These are phyloP conservation scores for Mucor circinelloides DNA, from an alignment of 371 early-diverging fungal genomes.

Conservation along the genomic window DNA sequence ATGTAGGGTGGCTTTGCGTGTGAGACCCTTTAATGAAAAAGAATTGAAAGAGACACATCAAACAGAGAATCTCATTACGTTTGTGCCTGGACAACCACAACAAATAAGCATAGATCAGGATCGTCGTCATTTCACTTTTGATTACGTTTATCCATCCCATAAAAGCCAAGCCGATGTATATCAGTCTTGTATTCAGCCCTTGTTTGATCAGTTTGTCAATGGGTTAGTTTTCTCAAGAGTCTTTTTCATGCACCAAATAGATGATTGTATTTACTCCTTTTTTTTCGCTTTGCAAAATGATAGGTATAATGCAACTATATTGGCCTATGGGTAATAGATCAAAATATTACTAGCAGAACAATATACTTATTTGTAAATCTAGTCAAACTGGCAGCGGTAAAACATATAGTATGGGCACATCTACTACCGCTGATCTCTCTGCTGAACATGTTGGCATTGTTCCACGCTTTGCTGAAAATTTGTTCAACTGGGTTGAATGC, in stretches of 20 bases:
- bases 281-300: not conserved
- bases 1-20: slow-evolving; percentile 73
- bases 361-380: not conserved
- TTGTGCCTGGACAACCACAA: slow-evolving; percentile 31
- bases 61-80: slow-evolving; percentile 28
- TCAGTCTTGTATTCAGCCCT: slow-evolving; percentile 66
- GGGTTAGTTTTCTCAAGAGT: slow-evolving; percentile 56
- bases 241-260: not conserved
- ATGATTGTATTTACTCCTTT: not conserved
- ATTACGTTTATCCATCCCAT: slow-evolving; percentile 81
- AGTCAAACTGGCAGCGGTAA: slow-evolving; percentile 65
- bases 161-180: slow-evolving; percentile 73
- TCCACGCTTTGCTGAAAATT: slow-evolving; percentile 76
- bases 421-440: slow-evolving; percentile 14
- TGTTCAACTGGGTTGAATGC: slow-evolving; percentile 54
- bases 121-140: slow-evolving; percentile 78
- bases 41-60: slow-evolving; percentile 45
- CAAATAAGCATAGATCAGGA: slow-evolving; percentile 56
- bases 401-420: slow-evolving; percentile 54
- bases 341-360: not conserved
- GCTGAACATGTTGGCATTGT: slow-evolving; percentile 68
- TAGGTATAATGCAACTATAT: slow-evolving; percentile 29
- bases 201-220: slow-evolving; percentile 83
- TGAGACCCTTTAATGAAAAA: slow-evolving; percentile 74
- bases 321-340: slow-evolving; percentile 25